Evolutionary conservation across 1,139 yeast genomes (phyloP).

Genomic region (Kodamaea ohmeri): DNA sequence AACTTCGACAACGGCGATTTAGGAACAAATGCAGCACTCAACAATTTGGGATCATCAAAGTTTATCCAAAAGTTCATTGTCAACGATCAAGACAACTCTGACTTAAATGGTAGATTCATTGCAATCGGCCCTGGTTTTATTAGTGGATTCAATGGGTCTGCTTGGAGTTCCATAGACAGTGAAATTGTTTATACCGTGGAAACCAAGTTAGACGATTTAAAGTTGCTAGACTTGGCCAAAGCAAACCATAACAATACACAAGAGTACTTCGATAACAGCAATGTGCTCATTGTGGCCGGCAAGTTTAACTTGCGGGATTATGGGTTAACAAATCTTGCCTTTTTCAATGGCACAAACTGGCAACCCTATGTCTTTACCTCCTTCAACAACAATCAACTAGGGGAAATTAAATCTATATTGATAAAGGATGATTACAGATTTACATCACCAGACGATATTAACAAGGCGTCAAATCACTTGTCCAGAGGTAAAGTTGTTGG

Average conservation of each 20-base stretch:
- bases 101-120: slow-evolving; percentile 49
- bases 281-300: slow-evolving; percentile 64
- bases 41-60: slow-evolving; percentile 33
- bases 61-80: slow-evolving; percentile 49
- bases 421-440: slow-evolving; percentile 37
- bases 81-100: slow-evolving; percentile 38
- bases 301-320: slow-evolving; percentile 45
- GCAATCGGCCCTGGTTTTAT: slow-evolving; percentile 54
- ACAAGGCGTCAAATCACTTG: slow-evolving; percentile 20
- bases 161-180: slow-evolving; percentile 43
- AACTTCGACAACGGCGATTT: slow-evolving; percentile 42
- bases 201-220: slow-evolving; percentile 40
- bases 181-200: slow-evolving; percentile 30
- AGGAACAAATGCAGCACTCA: slow-evolving; percentile 21
- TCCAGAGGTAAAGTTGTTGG: slow-evolving; percentile 78
- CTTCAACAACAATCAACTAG: slow-evolving; percentile 22
- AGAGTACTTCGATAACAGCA: slow-evolving; percentile 39
- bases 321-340: slow-evolving; percentile 66
- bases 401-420: slow-evolving; percentile 33
- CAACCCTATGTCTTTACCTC: slow-evolving; percentile 55
- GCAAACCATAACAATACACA: slow-evolving; percentile 27
- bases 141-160: slow-evolving; percentile 48
- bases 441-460: slow-evolving; percentile 39
- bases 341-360: slow-evolving; percentile 72
- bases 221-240: slow-evolving; percentile 34